A percentile compares a stretch with the other conserved stretches of the same genome.
phyloP scores from a whole-genome alignment of 805 yeast species.

The Suhomyces canberraensis region DNA sequence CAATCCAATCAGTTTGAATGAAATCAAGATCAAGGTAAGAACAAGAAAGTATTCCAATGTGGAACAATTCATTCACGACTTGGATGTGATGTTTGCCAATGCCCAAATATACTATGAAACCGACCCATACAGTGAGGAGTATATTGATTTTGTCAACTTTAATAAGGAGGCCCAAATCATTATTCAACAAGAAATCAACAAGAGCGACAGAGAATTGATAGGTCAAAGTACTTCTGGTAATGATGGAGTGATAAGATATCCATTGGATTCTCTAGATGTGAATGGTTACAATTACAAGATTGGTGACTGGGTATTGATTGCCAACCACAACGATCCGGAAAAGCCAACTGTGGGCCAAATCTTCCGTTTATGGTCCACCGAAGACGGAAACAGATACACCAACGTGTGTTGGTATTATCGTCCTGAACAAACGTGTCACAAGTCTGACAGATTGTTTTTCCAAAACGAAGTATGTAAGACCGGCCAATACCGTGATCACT shows the following conservation, averaged over 20 bases:
- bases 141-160: slow-evolving; percentile 58
- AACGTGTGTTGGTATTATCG: slow-evolving; percentile 98
- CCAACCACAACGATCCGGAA: slow-evolving; percentile 81
- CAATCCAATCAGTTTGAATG: slow-evolving; percentile 66
- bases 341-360: slow-evolving; percentile 94
- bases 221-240: slow-evolving; percentile 35
- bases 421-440: slow-evolving; percentile 96
- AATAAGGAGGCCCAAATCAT: slow-evolving; percentile 58
- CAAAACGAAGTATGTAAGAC: slow-evolving; percentile 95
- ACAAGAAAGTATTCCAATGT: slow-evolving; percentile 77
- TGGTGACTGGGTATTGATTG: slow-evolving; percentile 92
- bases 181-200: slow-evolving; percentile 66
- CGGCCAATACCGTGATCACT: slow-evolving; percentile 94
- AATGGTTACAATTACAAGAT: slow-evolving; percentile 73
- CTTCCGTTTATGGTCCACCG: slow-evolving; percentile 89
- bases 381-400: slow-evolving; percentile 77
- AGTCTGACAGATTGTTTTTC: slow-evolving; percentile 83
- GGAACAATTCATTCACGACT: slow-evolving; percentile 73
- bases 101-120: slow-evolving; percentile 57
- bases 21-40: slow-evolving; percentile 78
- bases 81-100: slow-evolving; percentile 70
- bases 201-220: slow-evolving; percentile 77
- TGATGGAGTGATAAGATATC: slow-evolving; percentile 60
- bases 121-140: slow-evolving; percentile 54
- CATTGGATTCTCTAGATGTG: slow-evolving; percentile 73